These are phyloP conservation scores for Leucoagaricus sp. DNA, from an alignment of 1,284 basidiomycete species.

Conservation along the genomic window DNA sequence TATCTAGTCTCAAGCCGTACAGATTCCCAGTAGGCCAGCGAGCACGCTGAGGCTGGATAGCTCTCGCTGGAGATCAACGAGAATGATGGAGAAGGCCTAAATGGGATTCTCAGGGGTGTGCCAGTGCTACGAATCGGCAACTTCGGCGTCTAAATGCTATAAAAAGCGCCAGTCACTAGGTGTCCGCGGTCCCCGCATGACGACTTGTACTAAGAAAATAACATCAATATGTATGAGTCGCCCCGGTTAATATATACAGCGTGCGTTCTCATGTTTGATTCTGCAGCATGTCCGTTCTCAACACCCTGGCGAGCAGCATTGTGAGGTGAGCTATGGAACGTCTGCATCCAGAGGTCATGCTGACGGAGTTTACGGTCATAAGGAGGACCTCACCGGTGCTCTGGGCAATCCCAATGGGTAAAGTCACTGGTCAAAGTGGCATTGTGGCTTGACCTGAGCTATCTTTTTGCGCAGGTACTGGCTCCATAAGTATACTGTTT, in stretches of 20 bases:
- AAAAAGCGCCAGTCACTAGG: too few relatives aligned
- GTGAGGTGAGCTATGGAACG: neutral
- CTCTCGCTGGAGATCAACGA: neutral
- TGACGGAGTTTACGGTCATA: neutral
- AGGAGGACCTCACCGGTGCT: conserved; percentile 44
- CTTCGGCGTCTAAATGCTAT: too few relatives aligned
- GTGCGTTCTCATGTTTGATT: neutral
- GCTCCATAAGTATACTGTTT: conserved; percentile 54
- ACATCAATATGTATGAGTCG: conserved; percentile 2
- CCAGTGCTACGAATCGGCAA: too few relatives aligned
- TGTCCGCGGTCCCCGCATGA: neutral
- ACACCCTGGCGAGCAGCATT: conserved; percentile 2
- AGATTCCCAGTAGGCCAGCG: neutral
- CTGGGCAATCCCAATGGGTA: conserved; percentile 58
- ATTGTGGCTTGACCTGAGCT: neutral
- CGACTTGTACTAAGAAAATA: conserved; percentile 5
- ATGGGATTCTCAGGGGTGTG: neutral
- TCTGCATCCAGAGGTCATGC: neutral
- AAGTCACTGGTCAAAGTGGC: conserved; percentile 13
- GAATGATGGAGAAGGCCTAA: neutral
- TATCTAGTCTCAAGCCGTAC: neutral
- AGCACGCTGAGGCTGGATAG: neutral
- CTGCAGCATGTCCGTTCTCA: neutral
- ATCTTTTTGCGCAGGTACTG: conserved; percentile 47
- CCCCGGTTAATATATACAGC: neutral